Conservation (phyloP, 768 basidiomycete species). For the Termitomyces sp. region DNA sequence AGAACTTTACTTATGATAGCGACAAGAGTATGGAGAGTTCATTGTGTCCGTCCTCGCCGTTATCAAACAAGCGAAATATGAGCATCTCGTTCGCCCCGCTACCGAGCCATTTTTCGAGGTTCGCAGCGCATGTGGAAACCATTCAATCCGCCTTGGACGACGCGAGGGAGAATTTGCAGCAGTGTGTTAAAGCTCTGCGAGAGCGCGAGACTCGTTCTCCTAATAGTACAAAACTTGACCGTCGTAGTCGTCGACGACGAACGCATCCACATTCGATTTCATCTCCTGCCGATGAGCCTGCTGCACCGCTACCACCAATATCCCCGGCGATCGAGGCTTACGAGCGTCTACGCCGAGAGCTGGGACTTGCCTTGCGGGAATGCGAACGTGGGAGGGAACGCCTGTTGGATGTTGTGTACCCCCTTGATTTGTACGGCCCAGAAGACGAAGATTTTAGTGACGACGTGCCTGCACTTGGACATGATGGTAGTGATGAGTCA, state of each 20-base stretch:
- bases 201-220: slow-evolving; percentile 36
- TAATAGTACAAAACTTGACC: slow-evolving; percentile 5
- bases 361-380: slow-evolving; percentile 71
- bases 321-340: slow-evolving; percentile 65
- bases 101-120: slow-evolving; percentile 64
- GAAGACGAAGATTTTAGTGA: slow-evolving; percentile 18
- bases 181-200: slow-evolving; percentile 58
- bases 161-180: slow-evolving; percentile 62
- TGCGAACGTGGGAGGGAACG: slow-evolving; percentile 77
- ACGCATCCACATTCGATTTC: slow-evolving; percentile 14
- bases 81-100: slow-evolving; percentile 66
- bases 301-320: slow-evolving; percentile 30
- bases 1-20: slow-evolving; percentile 8
- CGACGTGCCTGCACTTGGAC: slow-evolving; percentile 46
- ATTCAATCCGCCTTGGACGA: slow-evolving; percentile 68
- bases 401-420: slow-evolving; percentile 55
- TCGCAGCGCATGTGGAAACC: slow-evolving; percentile 71
- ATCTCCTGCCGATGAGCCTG: slow-evolving; percentile 19
- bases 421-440: slow-evolving; percentile 34
- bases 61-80: slow-evolving; percentile 6
- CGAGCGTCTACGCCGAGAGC: slow-evolving; percentile 70
- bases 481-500: slow-evolving; percentile 52
- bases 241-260: slow-evolving; percentile 14
- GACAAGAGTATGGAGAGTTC: slow-evolving; percentile 11
- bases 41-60: neutral